Base-by-base conservation (phyloP, 192 early-diverging fungal species). In the Chytriomyces hyalinus region DNA sequence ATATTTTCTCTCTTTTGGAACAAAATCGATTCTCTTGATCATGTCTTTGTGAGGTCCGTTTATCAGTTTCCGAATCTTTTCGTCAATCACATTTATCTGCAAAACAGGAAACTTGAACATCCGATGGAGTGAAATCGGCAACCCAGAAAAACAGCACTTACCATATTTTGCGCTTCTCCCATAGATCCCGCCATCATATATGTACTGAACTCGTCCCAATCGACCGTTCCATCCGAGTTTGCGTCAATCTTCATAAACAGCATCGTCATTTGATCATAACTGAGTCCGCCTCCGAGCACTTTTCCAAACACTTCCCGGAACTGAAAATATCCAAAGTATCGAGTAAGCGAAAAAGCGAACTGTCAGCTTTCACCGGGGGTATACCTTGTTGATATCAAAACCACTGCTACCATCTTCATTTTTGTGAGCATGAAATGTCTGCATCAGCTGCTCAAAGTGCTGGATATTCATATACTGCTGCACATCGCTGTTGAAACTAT, bases 221-320 rank as follows among this genome's bases (percentile, higher is more conserved):
- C 84, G 44, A 91, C 82, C 10, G 85, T 86, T 2, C 90, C 90
- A 70, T 91, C 90, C 36, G 87, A 87, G 70, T 91, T 91, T 5
- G 90, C 90, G 65, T 91, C 90, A 65, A 91, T 91, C 74, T 91
- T 91, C 90, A 91, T 91, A 72, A 91, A 91, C n/a, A 91, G 81
- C 86, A 83, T 81, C 44, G 90, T 91, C 89, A 91, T 90, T 77
- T 91, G 90, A 68, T 91, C 90, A 61, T 83, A 73, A 13, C 82
- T 85, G 11, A 91, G 77, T 57, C 83, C 83, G 13, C 87, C 90
- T 6, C 88, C 88, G 3, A 91, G 70, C 13, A 91, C 84, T 28
- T 86, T 81, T 36, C 87, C 85, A 80, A 91, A 91, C 9, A 91
- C 90, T 81, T 90, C 87, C 15, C 88, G 84, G 81, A 91, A 91